Percentiles rank a stretch among this genome's conserved stretches.
Conservation (phyloP, 768 basidiomycete species). For the Tylopilus rubrobrunneus region DNA sequence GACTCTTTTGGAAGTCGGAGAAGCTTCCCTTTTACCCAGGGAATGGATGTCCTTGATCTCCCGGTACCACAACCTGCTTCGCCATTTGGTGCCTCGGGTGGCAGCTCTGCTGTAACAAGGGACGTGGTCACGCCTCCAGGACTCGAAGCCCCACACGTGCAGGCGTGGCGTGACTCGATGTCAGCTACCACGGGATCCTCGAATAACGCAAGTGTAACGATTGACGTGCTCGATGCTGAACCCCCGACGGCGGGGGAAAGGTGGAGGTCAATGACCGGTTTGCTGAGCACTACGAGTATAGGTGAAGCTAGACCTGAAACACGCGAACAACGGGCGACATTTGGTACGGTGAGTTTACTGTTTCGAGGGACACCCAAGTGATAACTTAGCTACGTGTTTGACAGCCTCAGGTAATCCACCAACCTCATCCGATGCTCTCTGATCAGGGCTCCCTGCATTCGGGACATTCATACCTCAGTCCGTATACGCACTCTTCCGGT, state of each 20-base stretch:
- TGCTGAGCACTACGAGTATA: slow-evolving; percentile 16
- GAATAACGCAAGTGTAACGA: slow-evolving; percentile 34
- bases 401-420: slow-evolving; percentile 45
- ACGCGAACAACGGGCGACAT: slow-evolving; percentile 48
- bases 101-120: slow-evolving; percentile 25
- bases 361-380: not conserved
- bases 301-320: slow-evolving; percentile 18
- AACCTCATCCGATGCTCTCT: slow-evolving; percentile 41
- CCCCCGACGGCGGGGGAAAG: slow-evolving; percentile 59
- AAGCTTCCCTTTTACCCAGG: slow-evolving; percentile 26
- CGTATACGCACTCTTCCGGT: slow-evolving; percentile 44
- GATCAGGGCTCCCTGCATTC: slow-evolving; percentile 67
- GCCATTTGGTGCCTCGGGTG: slow-evolving; percentile 43
- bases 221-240: slow-evolving; percentile 66
- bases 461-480: slow-evolving; percentile 52
- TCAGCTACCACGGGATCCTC: slow-evolving; percentile 31
- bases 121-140: slow-evolving; percentile 35
- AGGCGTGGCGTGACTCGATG: slow-evolving; percentile 34
- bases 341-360: slow-evolving; percentile 53
- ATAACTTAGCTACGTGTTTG: slow-evolving; percentile 13
- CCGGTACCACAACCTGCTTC: slow-evolving; percentile 57
- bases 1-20: slow-evolving; percentile 22
- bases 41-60: slow-evolving; percentile 48
- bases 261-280: slow-evolving; percentile 52
- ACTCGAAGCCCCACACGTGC: slow-evolving; percentile 28